Evolutionary conservation across 2,329 filamentous ascomycete species (phyloP).

Genomic region (Stemphylium lycopersici): DNA sequence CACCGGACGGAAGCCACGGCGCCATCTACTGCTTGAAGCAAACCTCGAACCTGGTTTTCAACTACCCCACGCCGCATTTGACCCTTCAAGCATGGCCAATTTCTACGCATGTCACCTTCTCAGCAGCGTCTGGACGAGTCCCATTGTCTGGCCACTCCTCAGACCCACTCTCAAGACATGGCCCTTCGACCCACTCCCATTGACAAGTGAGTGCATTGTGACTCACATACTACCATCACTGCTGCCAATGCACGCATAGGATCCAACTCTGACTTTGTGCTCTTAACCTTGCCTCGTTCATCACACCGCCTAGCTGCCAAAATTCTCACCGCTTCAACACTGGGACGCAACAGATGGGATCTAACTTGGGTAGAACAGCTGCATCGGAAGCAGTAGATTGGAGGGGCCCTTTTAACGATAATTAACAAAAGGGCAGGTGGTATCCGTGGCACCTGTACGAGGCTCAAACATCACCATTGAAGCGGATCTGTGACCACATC

Average conservation of each 20-base stretch:
- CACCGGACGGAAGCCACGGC: conserved; percentile 36
- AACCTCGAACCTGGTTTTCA: conserved; percentile 29
- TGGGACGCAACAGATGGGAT: conserved; percentile 13
- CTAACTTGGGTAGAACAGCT: conserved; percentile 13
- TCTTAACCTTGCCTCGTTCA: neutral
- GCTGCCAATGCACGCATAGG: neutral
- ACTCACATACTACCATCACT: neutral
- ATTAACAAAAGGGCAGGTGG: conserved; percentile 29
- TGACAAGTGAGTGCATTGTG: neutral
- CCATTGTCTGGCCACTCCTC: neutral
- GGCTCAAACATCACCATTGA: conserved; percentile 22
- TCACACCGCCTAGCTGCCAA: conserved; percentile 10
- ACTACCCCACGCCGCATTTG: conserved; percentile 19
- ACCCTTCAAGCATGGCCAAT: neutral
- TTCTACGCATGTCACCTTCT: neutral
- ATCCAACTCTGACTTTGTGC: neutral
- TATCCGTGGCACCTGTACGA: conserved; percentile 33
- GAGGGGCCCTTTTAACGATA: conserved; percentile 33
- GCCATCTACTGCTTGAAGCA: conserved; percentile 37
- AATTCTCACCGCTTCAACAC: conserved; percentile 9
- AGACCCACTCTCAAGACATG: neutral
- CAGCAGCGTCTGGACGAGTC: neutral
- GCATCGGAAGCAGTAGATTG: conserved; percentile 15
- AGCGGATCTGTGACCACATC: conserved; percentile 10
- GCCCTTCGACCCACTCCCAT: neutral